Evolutionary conservation across 1,139 yeast genomes (phyloP), one percentile per base, ranked within the genome.

Genomic region (Saccharomyces hybrid): DNA sequence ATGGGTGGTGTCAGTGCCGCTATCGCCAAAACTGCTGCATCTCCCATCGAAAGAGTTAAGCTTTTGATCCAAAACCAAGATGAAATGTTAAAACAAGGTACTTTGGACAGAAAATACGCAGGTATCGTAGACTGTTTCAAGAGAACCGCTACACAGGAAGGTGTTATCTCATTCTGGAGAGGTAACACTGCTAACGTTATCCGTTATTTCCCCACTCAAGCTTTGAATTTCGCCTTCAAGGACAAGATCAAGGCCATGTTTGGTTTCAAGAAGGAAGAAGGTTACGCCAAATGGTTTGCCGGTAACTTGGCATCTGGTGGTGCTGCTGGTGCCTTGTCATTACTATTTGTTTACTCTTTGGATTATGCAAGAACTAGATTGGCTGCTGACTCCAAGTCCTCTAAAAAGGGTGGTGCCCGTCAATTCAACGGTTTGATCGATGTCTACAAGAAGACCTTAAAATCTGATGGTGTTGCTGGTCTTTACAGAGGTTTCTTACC

Each of bases 1-100:
- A 82, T 84, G 88, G 88, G 88, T 72, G 89, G 89, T 81, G 87
- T 84, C 61, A 84, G 89, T 73, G 89, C 90, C 75, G 89, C 89
- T 67, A 84, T 84, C 75, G 82, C 89, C 65, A 84, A 84, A 83
- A 84, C 90, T 58, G 88, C 87, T 59, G 89, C 89, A 64, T 89
- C 90, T 67, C 90, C 90, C 73, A 84, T 84, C 69, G 90, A 84
- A 78, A 82, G 90, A 75, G 87, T 84, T 73, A 84, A 84, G 80
- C 79, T 84, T 65, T 79, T 84, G 75, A 83, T 84, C 74, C 90
- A 84, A 77, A 84, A 84, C 76, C 90, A 84, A 76, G 90, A 84
- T 70, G 89, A 84, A 76, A 84, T 84, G 89, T 70, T 84, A 74
- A 84, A 84, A 79, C 88, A 83, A 75, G 89, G 89, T 65, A 84